Base-by-base conservation (phyloP, 176 grass and related monocot genomes). In the Rhynchospora tenuis region DNA sequence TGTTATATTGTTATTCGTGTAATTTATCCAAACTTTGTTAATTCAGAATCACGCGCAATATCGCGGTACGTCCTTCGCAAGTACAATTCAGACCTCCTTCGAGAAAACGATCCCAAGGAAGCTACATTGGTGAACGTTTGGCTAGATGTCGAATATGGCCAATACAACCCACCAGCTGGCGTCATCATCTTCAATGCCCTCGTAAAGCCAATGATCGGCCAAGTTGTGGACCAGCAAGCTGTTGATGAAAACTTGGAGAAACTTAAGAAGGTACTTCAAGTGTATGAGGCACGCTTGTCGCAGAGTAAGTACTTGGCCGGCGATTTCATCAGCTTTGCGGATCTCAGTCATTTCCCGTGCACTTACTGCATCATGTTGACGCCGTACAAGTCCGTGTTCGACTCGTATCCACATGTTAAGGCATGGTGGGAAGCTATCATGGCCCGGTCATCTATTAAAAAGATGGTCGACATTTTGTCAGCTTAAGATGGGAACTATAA, bases 311-410 rank as follows among this genome's bases (percentile, higher is more conserved):
- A 85, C 75, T 47, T 90, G 1, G 91, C 84, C 1, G 88, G 91
- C 9, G 86, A 90, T 48, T 93, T 88, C 67, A 0, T 90, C 60
- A 93, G 86, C 67, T 20, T 90, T 0, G 84, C 91, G 1, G 88
- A 93, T 8, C n/a, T 93, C 8, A 88, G 86, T 72, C 91, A 90
- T 82, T 33, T 68, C 0, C 88, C 88, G 3, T 5, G 12, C 3
- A 68, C 48, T 9, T 26, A 84, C 54, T 73, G 88, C 26, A 19
- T 93, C 31, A 20, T 86, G 27, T n/a, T 9, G 1, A 55, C 83
- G 12, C 66, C 81, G 2, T 50, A 86, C 12, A 80, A 43, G 2
- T 88, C 85, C 0, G 57, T 90, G 62, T 7, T 93, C 2, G 83
- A 93, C 6, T 64, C 86, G 0, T 87, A 88, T 45, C 91, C 86